phyloP scores from a whole-genome alignment of 2,329 filamentous ascomycete genomes.

The Immersiporthe knoxdaviesiana region DNA sequence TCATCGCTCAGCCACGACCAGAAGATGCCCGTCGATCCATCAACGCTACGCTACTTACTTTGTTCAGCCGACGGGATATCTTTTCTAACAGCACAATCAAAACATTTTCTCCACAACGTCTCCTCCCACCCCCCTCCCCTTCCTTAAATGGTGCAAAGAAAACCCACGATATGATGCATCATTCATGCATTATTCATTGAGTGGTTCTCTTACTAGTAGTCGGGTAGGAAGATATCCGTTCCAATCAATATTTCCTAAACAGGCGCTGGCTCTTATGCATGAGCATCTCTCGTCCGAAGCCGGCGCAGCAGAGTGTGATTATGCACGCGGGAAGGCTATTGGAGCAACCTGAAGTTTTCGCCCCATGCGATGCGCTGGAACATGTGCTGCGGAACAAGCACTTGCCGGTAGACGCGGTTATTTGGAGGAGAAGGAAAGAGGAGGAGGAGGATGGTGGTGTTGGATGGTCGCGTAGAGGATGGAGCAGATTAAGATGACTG shows the following conservation, averaged over 20 bases:
- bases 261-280: background rate
- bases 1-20: background rate
- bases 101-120: background rate
- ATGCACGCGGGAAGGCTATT: background rate
- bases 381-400: background rate
- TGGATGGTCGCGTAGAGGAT: background rate
- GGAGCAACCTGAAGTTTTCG: background rate
- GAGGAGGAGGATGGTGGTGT: background rate
- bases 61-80: background rate
- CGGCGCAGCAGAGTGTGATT: background rate
- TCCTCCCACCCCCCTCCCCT: too few relatives aligned
- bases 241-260: constrained; percentile 9
- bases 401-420: background rate
- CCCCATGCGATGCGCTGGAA: background rate
- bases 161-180: background rate
- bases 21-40: background rate
- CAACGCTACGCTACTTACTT: background rate
- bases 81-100: background rate
- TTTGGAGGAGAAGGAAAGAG: too few relatives aligned
- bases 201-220: background rate
- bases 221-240: background rate
- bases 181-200: background rate
- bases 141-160: background rate
- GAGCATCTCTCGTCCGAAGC: background rate
- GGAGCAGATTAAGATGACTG: background rate